A percentile compares a stretch with the other conserved stretches of the same genome.
Conservation (phyloP, 768 basidiomycete genomes). For the Phanerochaete carnosa region DNA sequence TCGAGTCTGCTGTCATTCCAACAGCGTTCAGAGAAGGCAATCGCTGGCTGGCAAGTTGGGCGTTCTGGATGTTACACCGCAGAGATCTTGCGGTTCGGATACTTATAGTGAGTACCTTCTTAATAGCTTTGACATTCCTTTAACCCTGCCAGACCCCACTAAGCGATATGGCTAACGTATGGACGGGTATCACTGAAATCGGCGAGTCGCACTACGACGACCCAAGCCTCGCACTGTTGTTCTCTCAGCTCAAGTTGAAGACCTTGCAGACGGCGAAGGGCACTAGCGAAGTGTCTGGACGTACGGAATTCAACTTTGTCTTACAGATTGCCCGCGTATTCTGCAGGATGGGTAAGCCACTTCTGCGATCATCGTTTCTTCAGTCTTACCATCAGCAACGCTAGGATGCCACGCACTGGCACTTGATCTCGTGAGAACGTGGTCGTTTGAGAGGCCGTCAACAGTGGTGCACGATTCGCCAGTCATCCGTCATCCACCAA, state of each 20-base stretch:
- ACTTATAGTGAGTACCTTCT: conserved; percentile 60
- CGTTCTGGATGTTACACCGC: conserved; percentile 89
- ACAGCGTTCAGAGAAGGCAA: conserved; percentile 85
- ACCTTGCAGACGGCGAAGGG: conserved; percentile 93
- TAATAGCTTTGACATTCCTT: not conserved
- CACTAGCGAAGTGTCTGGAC: conserved; percentile 84
- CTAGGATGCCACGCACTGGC: conserved; percentile 92
- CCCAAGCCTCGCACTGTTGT: conserved; percentile 86
- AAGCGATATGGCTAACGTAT: conserved; percentile 60
- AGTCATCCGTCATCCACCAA: conserved; percentile 32
- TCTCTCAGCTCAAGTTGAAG: conserved; percentile 85
- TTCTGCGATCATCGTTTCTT: not conserved
- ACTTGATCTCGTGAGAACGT: conserved; percentile 82
- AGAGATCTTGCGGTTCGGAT: conserved; percentile 89
- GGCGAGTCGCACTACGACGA: conserved; percentile 91
- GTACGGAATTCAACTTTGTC: conserved; percentile 92
- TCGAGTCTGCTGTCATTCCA: conserved; percentile 77
- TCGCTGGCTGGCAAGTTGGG: conserved; percentile 93
- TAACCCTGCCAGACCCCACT: conserved; percentile 58
- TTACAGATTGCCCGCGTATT: conserved; percentile 92
- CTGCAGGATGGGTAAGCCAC: conserved; percentile 78
- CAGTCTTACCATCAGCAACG: not conserved
- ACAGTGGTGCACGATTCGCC: conserved; percentile 28
- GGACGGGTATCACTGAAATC: conserved; percentile 58
- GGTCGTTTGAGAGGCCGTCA: conserved; percentile 87